Conservation (phyloP, 148 eudicot genomes). For the Talinum fruticosum region DNA sequence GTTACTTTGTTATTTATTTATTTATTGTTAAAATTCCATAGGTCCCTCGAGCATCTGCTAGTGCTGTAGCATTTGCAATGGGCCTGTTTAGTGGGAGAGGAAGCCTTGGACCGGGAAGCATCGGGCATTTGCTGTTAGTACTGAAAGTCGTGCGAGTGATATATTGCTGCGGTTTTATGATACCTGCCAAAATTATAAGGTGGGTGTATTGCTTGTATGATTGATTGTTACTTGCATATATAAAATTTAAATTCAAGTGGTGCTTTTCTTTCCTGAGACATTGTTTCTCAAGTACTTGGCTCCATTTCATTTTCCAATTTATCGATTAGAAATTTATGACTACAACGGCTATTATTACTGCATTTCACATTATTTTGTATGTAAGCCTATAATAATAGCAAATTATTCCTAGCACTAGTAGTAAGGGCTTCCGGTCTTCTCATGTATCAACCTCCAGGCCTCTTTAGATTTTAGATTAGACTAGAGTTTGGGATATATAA, state of each 20-base stretch:
- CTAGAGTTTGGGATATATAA: background rate
- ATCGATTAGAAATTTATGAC: background rate
- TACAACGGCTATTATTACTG: background rate
- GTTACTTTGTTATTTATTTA: background rate
- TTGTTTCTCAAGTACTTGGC: background rate
- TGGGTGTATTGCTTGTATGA: conserved; percentile 18
- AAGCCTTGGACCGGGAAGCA: conserved; percentile 77
- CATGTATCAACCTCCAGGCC: background rate
- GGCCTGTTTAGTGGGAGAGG: conserved; percentile 88
- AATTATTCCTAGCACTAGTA: background rate
- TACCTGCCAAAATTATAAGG: conserved; percentile 97
- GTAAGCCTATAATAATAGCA: background rate
- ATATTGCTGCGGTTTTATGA: conserved; percentile 83
- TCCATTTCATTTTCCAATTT: background rate
- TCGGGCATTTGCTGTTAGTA: conserved; percentile 90
- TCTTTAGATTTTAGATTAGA: background rate
- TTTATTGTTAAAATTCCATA: conserved; percentile 16
- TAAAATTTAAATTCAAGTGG: no score
- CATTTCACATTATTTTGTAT: background rate
- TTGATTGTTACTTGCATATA: background rate
- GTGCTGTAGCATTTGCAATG: conserved; percentile 99
- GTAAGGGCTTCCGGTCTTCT: no score
- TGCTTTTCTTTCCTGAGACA: background rate
- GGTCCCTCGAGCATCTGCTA: conserved; percentile 97
- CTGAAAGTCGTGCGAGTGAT: conserved; percentile 98